Evolutionary conservation across 306 rosid genomes (phyloP), one percentile per base, ranked within the genome.

Genomic region (Purshia tridentata): DNA sequence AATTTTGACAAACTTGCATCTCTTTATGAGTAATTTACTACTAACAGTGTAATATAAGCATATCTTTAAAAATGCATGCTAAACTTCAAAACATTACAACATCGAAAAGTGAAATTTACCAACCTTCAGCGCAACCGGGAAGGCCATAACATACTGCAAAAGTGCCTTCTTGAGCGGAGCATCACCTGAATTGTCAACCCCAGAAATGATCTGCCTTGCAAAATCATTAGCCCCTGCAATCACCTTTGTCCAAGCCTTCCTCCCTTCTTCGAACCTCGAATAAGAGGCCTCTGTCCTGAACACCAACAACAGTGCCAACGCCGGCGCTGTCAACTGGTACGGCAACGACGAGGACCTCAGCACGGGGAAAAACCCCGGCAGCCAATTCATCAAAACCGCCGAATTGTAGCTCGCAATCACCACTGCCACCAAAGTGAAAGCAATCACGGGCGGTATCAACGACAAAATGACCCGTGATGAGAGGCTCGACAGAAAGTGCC

Each of bases 231-330:
- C 75, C 65, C 78, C 93, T 4, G 89, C 70, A 71, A 90, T 76
- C 57, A 92, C 95, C 54, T 58, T 81, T 22, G 87, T 88, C 98
- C 98, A 92, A 0, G 95, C 92, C 72, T 86, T 92, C 86, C 88
- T 87, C 69, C 98, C 98, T 65, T 92, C 98, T 39, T 87, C 87
- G 37, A 81, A 92, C 65, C 98, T 82, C 22, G 97, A 53, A 48
- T 92, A 92, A 1, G 98, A 90, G 2, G 98, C 98, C 71, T 92
- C 98, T 1, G 98, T 92, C 37, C 98, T 73, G 69, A 92, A 92
- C 60, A 92, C 98, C 69, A 92, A 73, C 77, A 92, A 72, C 39
- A 92, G 86, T 1, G 97, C 98, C 78, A 92, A 74, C 0, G 98
- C 98, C 14, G 98, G 91, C 0, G 98, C 98, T 5, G 96, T 92